A percentile compares a stretch with the other conserved stretches of the same genome.
Conservation (phyloP, 208 protist species). For the Leishmania major region DNA sequence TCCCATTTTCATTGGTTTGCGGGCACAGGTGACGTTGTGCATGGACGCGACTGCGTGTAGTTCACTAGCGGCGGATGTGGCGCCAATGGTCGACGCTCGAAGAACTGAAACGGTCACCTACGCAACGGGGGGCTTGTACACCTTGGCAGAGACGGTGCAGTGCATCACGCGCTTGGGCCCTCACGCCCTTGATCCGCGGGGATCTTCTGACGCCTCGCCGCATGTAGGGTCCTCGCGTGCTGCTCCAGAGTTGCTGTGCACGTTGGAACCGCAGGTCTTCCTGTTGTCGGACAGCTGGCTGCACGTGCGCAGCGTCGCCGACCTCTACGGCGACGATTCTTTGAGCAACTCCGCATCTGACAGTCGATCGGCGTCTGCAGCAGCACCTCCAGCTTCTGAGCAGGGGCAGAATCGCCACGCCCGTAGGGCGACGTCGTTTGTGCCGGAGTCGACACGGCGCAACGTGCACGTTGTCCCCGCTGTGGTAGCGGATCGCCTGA, state of each 20-base stretch:
- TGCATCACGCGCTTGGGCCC: slow-evolving; percentile 15
- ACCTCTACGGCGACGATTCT: slow-evolving; percentile 22
- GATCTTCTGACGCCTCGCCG: not conserved
- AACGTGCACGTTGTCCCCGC: slow-evolving; percentile 54
- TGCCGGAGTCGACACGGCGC: slow-evolving; percentile 8
- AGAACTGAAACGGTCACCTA: slow-evolving; percentile 39
- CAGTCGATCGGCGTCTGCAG: not conserved
- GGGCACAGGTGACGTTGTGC: slow-evolving; percentile 8
- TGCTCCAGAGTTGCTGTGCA: slow-evolving; percentile 1
- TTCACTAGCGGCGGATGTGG: not conserved
- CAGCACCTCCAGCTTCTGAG: not conserved
- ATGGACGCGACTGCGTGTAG: not conserved
- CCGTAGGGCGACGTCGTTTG: slow-evolving; percentile 1
- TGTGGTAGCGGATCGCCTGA: slow-evolving; percentile 53
- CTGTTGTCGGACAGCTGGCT: slow-evolving; percentile 73
- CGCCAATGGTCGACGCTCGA: not conserved
- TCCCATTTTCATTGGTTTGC: slow-evolving; percentile 50
- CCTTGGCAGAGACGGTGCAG: slow-evolving; percentile 27
- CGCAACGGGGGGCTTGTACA: slow-evolving; percentile 71
- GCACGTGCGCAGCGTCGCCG: slow-evolving; percentile 55
- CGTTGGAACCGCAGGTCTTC: slow-evolving; percentile 37
- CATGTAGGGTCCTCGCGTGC: not conserved
- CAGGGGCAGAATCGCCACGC: not conserved
- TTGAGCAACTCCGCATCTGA: not conserved
- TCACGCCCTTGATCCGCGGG: not conserved